These are phyloP conservation scores for Elaeis guineensis DNA, from an alignment of 176 grass and related monocot species.

Conservation along the genomic window DNA sequence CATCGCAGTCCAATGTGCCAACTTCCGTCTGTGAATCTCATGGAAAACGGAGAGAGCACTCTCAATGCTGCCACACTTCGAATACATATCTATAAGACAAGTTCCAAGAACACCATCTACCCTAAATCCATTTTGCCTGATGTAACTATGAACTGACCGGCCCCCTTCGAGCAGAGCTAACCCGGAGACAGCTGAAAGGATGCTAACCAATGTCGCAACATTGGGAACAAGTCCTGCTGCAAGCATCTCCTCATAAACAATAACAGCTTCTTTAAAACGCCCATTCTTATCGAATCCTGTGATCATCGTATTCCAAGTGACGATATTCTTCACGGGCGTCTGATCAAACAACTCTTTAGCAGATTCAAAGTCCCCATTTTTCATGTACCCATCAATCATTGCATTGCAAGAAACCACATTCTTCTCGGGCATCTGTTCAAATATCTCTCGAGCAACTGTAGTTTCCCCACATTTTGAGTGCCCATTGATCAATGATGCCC, in stretches of 20 bases:
- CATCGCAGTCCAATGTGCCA: conserved; percentile 8
- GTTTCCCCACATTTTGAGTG: not conserved
- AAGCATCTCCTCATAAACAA: not conserved
- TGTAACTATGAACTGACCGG: not conserved
- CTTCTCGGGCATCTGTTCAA: conserved; percentile 3
- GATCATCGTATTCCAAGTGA: conserved; percentile 5
- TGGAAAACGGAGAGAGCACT: conserved; percentile 5
- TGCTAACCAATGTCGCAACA: not conserved
- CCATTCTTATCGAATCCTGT: not conserved
- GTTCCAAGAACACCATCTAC: conserved; percentile 6
- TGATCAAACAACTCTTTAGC: conserved; percentile 4
- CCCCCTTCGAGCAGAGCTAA: conserved; percentile 7
- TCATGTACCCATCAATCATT: conserved; percentile 1
- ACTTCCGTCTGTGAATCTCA: not conserved
- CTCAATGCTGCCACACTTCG: conserved; percentile 2
- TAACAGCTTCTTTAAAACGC: not conserved
- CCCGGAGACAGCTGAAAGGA: conserved; percentile 4
- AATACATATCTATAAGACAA: conserved; percentile 10
- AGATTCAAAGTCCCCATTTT: not conserved
- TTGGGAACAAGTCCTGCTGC: not conserved
- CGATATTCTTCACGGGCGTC: conserved; percentile 1
- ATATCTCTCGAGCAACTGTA: not conserved
- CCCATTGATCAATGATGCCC: conserved; percentile 2
- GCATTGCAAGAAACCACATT: not conserved
- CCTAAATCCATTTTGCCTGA: not conserved